Evolutionary conservation across 179 eudicot genomes (phyloP).

Genomic region (Beta macrorhiza): DNA sequence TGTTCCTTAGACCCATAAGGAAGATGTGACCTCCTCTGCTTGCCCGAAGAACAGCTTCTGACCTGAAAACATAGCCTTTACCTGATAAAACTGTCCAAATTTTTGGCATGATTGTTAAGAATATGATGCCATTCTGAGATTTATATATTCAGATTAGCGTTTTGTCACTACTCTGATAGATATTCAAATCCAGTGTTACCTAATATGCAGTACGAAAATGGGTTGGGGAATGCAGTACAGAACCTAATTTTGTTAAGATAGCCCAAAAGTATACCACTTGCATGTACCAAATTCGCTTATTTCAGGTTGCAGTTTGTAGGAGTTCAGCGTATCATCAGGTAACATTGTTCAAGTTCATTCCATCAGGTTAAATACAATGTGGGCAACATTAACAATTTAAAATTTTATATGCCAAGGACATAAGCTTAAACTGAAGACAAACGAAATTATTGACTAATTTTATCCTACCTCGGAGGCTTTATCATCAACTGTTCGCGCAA

Average conservation of each 20-base stretch:
- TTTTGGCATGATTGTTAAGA: background rate
- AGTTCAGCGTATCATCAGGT: too few species aligned
- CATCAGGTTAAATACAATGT: background rate
- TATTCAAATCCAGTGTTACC: background rate
- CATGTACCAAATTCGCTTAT: too few species aligned
- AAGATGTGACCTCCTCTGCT: slow-evolving; percentile 62
- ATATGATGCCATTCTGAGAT: background rate
- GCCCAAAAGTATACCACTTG: too few species aligned
- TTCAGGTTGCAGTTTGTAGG: too few species aligned
- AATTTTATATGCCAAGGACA: background rate
- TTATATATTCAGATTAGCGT: background rate
- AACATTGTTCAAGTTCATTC: too few species aligned
- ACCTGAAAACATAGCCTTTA: slow-evolving; percentile 42
- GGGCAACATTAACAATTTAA: background rate
- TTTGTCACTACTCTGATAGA: too few species aligned
- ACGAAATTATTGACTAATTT: background rate
- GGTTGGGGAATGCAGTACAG: too few species aligned
- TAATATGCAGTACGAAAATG: too few species aligned
- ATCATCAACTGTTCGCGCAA: slow-evolving; percentile 42
- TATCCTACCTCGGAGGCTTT: slow-evolving; percentile 59
- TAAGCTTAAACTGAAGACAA: background rate
- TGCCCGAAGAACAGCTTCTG: slow-evolving; percentile 72
- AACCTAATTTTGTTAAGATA: too few species aligned
- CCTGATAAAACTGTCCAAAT: background rate
- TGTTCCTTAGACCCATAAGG: slow-evolving; percentile 57